These are phyloP conservation scores for Populus hybrid DNA, from an alignment of 441 rosid genomes.

Conservation along the genomic window DNA sequence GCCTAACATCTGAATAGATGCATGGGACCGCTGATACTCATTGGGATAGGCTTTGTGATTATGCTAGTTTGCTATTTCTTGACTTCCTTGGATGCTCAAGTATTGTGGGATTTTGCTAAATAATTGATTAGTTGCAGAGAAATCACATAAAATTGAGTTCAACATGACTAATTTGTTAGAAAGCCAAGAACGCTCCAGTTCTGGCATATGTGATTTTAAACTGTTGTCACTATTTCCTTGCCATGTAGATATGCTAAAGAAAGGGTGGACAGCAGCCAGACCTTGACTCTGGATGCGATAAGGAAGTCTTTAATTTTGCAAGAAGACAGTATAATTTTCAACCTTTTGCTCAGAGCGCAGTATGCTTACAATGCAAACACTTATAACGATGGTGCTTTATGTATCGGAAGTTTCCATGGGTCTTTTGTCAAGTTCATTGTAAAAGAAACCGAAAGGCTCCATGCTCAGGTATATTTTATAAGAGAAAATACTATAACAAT, in stretches of 20 bases:
- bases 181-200: no score
- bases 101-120: no score
- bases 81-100: no score
- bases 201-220: neutral
- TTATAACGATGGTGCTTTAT: constrained; percentile 54
- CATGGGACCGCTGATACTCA: no score
- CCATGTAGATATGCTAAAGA: constrained; percentile 20
- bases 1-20: no score
- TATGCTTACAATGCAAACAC: constrained; percentile 62
- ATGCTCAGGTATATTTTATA: constrained; percentile 47
- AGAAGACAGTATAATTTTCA: constrained; percentile 71
- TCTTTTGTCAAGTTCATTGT: constrained; percentile 69
- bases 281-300: constrained; percentile 52
- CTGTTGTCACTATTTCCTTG: neutral
- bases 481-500: neutral
- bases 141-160: no score
- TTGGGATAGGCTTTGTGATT: no score
- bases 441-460: constrained; percentile 71
- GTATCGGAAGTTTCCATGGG: constrained; percentile 61
- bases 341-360: constrained; percentile 65
- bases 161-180: no score
- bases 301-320: constrained; percentile 55
- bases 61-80: no score
- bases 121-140: no score
- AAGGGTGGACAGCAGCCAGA: constrained; percentile 58